Base-by-base conservation (phyloP, 1,284 basidiomycete species). In the Austroboletus novae-zelandiae region DNA sequence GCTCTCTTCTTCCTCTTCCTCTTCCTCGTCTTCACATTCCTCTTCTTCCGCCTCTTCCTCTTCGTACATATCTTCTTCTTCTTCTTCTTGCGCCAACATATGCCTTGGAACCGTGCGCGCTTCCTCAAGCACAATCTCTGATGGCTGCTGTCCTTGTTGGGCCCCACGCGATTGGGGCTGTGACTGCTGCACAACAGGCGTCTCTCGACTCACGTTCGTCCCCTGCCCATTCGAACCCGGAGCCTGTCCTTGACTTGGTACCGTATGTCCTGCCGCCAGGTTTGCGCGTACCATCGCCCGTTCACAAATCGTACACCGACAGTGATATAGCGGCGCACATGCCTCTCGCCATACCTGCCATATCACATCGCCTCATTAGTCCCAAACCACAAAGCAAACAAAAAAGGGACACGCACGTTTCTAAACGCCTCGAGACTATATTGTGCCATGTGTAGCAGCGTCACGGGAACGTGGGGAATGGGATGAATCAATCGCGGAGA, bases 311-410 rank as follows among this genome's bases (percentile, higher is more conserved):
- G 73, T 73, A 64, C 87, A 89, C 39, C 77, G 75, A 61, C 87
- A 89, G 41, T 84, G 80, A 61, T 84, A 89, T 23, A 89, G 57
- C 0, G 84, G 84, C 1, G 77, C 72, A 63, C 83, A 86, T 0
- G 84, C 86, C 54, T 89, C 86, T 44, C 83, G 74, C 86, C 86
- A 89, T 10, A 79, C 74, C 84, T 86, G 55, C 31, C 23, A 6
- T 35, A 48, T 47, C 15, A 54, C 31, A 32, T 9, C 14, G 14
- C 14, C 15, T 7, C 29, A 30, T 50, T 25, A 53, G 47, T 43
- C 32, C 27, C 23, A 18, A 18, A 37, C 18, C 35, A 36, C 25
- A 54, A 36, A 30, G 52, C 43, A n/a, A 27, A 52, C 48, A 15
- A 32, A 49, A 17, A 45, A 41, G 20, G 37, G 23, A 35, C 39